Percentiles rank a stretch among this genome's conserved stretches.
Evolutionary conservation across 495 filamentous ascomycete species (phyloP).

Genomic region (Hypoxylon fuscum): DNA sequence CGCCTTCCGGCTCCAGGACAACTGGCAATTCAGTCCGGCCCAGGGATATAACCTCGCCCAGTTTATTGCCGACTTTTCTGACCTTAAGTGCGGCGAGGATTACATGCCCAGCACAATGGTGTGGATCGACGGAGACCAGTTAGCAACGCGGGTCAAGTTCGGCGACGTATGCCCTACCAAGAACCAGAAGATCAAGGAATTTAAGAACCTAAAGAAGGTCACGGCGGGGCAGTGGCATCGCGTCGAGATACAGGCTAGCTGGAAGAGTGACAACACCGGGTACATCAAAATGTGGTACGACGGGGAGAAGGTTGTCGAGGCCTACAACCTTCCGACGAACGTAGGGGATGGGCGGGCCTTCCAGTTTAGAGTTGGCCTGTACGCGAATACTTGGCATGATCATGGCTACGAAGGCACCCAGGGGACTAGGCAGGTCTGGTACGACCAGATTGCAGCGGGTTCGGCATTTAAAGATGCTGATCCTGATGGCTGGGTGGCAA

Average conservation of each 20-base stretch:
- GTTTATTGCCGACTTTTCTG: conserved; percentile 64
- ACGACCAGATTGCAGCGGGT: conserved; percentile 62
- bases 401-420: conserved; percentile 57
- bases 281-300: conserved; percentile 63
- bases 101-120: conserved; percentile 66
- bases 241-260: conserved; percentile 59
- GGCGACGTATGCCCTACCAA: conserved; percentile 51
- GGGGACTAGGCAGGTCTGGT: conserved; percentile 61
- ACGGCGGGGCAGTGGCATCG: conserved; percentile 60
- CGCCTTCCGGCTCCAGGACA: conserved; percentile 58
- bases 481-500: conserved; percentile 27
- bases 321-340: conserved; percentile 55
- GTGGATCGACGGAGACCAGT: conserved; percentile 58
- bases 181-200: conserved; percentile 44
- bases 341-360: conserved; percentile 56
- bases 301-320: conserved; percentile 57
- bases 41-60: conserved; percentile 64
- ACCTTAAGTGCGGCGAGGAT: conserved; percentile 56
- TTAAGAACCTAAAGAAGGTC: conserved; percentile 50
- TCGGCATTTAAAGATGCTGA: conserved; percentile 59
- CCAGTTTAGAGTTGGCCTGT: conserved; percentile 64
- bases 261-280: conserved; percentile 58
- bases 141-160: conserved; percentile 57
- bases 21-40: conserved; percentile 59
- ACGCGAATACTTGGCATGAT: conserved; percentile 67